A percentile compares a stretch with the other conserved stretches of the same genome.
Conservation (phyloP, 305 asterid species). For the Withania somnifera region DNA sequence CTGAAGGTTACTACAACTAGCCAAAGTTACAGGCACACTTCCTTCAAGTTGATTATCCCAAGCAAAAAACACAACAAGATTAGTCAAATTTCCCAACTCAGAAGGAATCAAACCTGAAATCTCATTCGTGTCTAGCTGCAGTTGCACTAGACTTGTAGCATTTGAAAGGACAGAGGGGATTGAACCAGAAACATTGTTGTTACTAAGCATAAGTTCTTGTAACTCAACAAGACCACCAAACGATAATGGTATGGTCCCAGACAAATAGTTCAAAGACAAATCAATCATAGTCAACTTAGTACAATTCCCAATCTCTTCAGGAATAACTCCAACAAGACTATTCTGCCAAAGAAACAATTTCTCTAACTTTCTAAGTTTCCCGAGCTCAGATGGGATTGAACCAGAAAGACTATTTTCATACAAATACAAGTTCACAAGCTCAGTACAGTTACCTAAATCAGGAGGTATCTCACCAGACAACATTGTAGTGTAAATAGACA, state of each 20-base stretch:
- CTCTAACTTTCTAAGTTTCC: conserved; percentile 22
- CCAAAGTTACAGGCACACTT: conserved; percentile 29
- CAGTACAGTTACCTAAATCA: conserved; percentile 31
- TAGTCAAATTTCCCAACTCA: conserved; percentile 28
- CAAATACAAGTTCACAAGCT: conserved; percentile 32
- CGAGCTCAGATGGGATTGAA: conserved; percentile 29
- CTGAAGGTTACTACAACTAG: conserved; percentile 28
- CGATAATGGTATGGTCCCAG: conserved; percentile 35
- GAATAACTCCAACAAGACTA: conserved; percentile 29
- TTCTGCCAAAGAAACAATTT: conserved; percentile 33
- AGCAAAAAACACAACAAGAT: conserved; percentile 30
- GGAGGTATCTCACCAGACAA: conserved; percentile 36
- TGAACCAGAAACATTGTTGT: conserved; percentile 39
- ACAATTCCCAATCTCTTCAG: conserved; percentile 35
- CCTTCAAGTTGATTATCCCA: conserved; percentile 41
- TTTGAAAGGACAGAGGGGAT: conserved; percentile 28
- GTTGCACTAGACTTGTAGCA: conserved; percentile 21
- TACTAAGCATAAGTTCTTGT: conserved; percentile 32
- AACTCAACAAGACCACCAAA: conserved; percentile 28
- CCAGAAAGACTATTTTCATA: conserved; percentile 40
- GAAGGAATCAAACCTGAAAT: conserved; percentile 36
- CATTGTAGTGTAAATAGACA: conserved; percentile 36
- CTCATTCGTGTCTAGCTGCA: conserved; percentile 34
- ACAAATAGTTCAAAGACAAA: conserved; percentile 28
- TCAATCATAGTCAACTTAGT: conserved; percentile 23